Percentiles rank a stretch among this genome's conserved stretches.
Evolutionary conservation across 345 rosid genomes (phyloP).

Genomic region (Zanthoxylum bungeanum): DNA sequence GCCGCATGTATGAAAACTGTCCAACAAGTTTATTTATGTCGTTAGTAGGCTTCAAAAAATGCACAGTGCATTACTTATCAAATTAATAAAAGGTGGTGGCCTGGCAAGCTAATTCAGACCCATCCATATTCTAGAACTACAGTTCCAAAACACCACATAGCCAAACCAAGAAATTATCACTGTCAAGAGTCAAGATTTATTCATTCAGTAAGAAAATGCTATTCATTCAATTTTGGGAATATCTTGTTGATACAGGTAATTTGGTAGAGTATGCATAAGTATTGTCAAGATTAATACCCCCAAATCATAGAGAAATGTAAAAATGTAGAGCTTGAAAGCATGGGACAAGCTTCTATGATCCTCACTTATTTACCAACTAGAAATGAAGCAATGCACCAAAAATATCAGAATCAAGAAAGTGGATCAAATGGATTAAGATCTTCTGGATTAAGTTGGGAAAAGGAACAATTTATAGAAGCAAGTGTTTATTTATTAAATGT

Average conservation of each 20-base stretch:
- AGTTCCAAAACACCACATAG: not conserved
- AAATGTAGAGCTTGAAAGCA: not conserved
- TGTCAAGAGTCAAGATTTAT: not conserved
- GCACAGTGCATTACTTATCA: not conserved
- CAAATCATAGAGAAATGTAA: not conserved
- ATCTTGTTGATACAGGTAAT: not conserved
- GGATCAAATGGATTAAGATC: slow-evolving; percentile 1
- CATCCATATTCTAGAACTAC: not conserved
- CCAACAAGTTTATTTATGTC: not conserved
- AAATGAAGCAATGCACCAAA: slow-evolving; percentile 8
- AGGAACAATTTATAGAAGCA: not conserved
- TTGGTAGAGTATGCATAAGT: not conserved
- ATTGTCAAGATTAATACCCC: not conserved
- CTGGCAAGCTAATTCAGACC: not conserved
- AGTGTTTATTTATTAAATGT: not conserved
- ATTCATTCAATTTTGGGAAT: not conserved
- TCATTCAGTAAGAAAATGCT: not conserved
- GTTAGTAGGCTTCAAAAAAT: not conserved
- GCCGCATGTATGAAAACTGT: not conserved
- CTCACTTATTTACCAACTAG: not conserved
- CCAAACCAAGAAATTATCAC: slow-evolving; percentile 2
- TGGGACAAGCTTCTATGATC: not conserved
- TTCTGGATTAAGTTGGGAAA: not conserved
- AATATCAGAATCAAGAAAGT: not conserved
- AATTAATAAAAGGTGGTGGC: not conserved